Conservation (phyloP, 176 grass and related monocot genomes). For the Bothriochloa decipiens region DNA sequence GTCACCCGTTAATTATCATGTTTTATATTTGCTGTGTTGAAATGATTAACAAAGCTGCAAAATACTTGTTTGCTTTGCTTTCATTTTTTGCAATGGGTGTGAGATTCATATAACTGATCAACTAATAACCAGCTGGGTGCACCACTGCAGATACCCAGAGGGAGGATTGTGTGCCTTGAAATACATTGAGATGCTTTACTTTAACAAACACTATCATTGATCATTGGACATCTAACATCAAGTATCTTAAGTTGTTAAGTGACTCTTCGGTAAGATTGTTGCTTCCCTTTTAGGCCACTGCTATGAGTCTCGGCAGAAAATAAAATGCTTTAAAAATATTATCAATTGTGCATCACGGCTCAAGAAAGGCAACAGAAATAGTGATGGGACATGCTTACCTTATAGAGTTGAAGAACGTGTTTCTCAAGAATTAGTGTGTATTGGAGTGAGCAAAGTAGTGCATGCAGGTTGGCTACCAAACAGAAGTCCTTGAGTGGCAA, state of each 20-base stretch:
- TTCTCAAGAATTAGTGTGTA: no score
- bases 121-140: not conserved
- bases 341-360: no score
- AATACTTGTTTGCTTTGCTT: not conserved
- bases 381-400: not conserved
- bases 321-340: no score
- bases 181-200: no score
- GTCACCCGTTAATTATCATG: not conserved
- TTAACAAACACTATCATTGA: not conserved
- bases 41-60: not conserved
- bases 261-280: not conserved
- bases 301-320: no score
- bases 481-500: not conserved
- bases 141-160: no score
- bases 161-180: no score
- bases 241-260: not conserved
- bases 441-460: no score
- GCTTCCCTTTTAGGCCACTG: not conserved
- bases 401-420: not conserved
- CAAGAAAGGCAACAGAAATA: no score
- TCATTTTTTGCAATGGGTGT: not conserved
- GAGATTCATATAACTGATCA: not conserved
- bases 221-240: not conserved
- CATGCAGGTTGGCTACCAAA: no score
- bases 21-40: not conserved